A percentile compares a stretch with the other conserved stretches of the same genome.
Evolutionary conservation across 176 grass and related monocot genomes (phyloP).

Genomic region (Hordeum marinum): DNA sequence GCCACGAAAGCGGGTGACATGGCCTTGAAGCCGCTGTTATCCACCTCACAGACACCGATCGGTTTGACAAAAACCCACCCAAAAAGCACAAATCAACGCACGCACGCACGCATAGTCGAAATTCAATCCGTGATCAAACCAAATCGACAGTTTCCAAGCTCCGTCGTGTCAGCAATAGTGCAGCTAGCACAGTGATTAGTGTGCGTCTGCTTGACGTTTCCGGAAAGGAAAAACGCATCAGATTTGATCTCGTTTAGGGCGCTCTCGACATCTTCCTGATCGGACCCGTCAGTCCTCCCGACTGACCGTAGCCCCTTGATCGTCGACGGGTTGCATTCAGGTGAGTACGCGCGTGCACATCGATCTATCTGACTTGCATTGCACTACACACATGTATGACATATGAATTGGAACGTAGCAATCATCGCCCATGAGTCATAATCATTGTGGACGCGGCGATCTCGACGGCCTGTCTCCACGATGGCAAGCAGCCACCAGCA

Average conservation of each 20-base stretch:
- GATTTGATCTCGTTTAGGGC: neutral
- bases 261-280: neutral
- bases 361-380: conserved; percentile 32
- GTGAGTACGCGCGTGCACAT: neutral
- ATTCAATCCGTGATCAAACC: neutral
- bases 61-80: neutral
- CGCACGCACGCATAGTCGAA: neutral
- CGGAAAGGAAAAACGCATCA: neutral
- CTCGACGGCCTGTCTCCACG: conserved; percentile 36
- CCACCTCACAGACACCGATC: neutral
- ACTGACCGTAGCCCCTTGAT: neutral
- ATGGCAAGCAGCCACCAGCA: conserved; percentile 13
- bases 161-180: too few relatives aligned
- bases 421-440: neutral
- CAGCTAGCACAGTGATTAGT: too few relatives aligned
- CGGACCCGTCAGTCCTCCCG: neutral
- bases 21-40: neutral
- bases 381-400: conserved; percentile 27
- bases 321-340: neutral
- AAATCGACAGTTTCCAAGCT: too few relatives aligned
- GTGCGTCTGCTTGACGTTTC: neutral
- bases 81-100: neutral
- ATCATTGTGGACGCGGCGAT: conserved; percentile 9
- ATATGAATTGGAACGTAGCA: neutral
- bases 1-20: neutral